These are phyloP conservation scores for Physcomitrellopsis africana DNA, from an alignment of 225 moss, liverwort and hornwort genomes.

Conservation along the genomic window DNA sequence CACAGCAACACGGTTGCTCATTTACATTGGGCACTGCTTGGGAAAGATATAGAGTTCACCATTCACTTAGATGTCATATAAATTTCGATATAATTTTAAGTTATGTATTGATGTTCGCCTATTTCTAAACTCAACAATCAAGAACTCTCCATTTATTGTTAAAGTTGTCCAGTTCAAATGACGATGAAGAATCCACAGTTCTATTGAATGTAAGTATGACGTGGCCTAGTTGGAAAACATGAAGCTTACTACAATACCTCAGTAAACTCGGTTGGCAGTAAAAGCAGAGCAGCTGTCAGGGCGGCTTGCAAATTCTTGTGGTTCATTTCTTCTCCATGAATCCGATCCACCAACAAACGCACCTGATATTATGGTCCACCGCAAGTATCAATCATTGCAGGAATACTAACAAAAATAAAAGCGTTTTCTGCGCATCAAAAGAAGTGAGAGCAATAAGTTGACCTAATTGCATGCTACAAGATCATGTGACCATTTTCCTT, in stretches of 20 bases:
- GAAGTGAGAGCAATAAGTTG: conserved; percentile 14
- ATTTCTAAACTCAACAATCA: conserved; percentile 18
- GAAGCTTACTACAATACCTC: conserved; percentile 53
- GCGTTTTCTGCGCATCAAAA: not conserved
- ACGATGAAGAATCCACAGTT: conserved; percentile 1
- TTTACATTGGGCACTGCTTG: not conserved
- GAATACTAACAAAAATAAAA: conserved; percentile 14
- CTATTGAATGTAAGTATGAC: conserved; percentile 19
- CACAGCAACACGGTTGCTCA: not conserved
- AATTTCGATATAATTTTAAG: not conserved
- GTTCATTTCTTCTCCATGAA: conserved; percentile 64
- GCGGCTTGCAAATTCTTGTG: conserved; percentile 65
- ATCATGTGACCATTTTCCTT: conserved; percentile 6
- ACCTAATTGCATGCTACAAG: conserved; percentile 22
- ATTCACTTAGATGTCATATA: conserved; percentile 19
- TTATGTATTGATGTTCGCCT: conserved; percentile 4
- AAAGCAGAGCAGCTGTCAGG: conserved; percentile 55
- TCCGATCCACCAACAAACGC: conserved; percentile 57
- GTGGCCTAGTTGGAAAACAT: conserved; percentile 26
- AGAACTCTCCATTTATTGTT: conserved; percentile 11
- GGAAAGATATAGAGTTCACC: not conserved
- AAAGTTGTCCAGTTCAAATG: too few species aligned
- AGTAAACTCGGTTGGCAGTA: conserved; percentile 60
- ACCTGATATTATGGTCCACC: conserved; percentile 45
- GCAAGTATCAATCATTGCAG: conserved; percentile 23